phyloP scores from a whole-genome alignment of 2,329 filamentous ascomycete species.

The Cadophora sp. region DNA sequence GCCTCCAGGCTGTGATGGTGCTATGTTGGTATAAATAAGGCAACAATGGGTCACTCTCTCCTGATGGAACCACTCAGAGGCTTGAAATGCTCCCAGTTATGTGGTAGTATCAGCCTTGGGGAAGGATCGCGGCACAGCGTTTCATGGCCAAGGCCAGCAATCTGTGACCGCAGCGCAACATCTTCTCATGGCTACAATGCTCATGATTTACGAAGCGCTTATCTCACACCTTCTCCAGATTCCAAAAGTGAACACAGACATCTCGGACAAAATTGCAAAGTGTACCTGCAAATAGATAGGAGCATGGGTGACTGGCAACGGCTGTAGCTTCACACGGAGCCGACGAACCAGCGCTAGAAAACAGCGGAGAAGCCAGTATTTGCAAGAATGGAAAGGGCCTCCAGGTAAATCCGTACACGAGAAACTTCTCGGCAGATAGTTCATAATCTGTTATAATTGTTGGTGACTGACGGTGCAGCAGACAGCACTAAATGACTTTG shows the following conservation, averaged over 20 bases:
- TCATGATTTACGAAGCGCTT: neutral
- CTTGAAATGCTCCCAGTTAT: neutral
- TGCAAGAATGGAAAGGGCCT: neutral
- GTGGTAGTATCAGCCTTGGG: slow-evolving; percentile 13
- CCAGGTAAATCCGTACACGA: neutral
- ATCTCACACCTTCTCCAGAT: neutral
- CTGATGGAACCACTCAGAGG: slow-evolving; percentile 4
- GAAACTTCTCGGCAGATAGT: slow-evolving; percentile 6
- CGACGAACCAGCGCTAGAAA: neutral
- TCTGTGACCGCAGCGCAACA: neutral
- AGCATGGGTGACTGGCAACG: neutral
- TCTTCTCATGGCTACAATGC: neutral
- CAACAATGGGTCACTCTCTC: slow-evolving; percentile 6
- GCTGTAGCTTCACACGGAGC: neutral
- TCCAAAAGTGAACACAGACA: neutral
- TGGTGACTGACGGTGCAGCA: slow-evolving; percentile 5
- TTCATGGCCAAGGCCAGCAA: slow-evolving; percentile 18
- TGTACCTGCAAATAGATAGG: neutral
- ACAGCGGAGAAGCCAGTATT: neutral
- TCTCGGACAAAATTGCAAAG: neutral
- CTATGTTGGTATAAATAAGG: slow-evolving; percentile 11
- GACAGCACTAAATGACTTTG: slow-evolving; percentile 1
- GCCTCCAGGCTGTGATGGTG: slow-evolving; percentile 26
- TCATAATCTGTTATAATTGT: neutral
- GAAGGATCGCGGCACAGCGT: slow-evolving; percentile 33